Conservation (phyloP, 306 rosid species). For the Oemleria cerasiformis region DNA sequence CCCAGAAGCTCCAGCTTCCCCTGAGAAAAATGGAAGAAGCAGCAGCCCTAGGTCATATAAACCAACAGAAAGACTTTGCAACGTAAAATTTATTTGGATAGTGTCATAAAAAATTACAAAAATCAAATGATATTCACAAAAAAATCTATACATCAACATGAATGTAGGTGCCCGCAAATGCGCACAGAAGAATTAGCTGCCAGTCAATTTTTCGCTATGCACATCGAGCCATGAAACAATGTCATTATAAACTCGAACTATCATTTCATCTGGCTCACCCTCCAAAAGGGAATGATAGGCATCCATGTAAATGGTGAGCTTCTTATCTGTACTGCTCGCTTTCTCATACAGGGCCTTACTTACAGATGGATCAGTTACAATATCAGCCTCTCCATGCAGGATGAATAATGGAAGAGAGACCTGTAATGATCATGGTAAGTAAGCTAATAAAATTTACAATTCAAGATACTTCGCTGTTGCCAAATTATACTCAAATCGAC, state of each 20-base stretch:
- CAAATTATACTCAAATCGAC: constrained; percentile 2
- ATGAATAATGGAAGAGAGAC: constrained; percentile 76
- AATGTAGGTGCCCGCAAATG: neutral
- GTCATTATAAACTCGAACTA: constrained; percentile 51
- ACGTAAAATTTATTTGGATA: neutral
- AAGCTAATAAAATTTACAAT: neutral
- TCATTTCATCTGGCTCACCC: constrained; percentile 86
- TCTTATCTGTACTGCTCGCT: constrained; percentile 77
- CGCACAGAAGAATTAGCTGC: constrained; percentile 10
- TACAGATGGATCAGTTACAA: constrained; percentile 85
- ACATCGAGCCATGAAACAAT: constrained; percentile 80
- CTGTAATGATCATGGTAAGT: constrained; percentile 33
- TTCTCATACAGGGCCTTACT: constrained; percentile 78
- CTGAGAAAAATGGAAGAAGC: neutral
- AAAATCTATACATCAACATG: neutral
- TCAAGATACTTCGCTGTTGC: neutral
- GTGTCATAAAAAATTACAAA: neutral
- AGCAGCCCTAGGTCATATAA: neutral
- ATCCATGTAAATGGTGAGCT: constrained; percentile 63
- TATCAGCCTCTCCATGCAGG: constrained; percentile 89
- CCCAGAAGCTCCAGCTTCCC: neutral
- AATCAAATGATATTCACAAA: neutral
- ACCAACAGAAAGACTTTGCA: neutral
- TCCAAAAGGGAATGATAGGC: constrained; percentile 85
- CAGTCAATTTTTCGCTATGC: constrained; percentile 27